These are phyloP conservation scores for Aspergillus sp. DNA, from an alignment of 2,329 filamentous ascomycete genomes.

Conservation along the genomic window DNA sequence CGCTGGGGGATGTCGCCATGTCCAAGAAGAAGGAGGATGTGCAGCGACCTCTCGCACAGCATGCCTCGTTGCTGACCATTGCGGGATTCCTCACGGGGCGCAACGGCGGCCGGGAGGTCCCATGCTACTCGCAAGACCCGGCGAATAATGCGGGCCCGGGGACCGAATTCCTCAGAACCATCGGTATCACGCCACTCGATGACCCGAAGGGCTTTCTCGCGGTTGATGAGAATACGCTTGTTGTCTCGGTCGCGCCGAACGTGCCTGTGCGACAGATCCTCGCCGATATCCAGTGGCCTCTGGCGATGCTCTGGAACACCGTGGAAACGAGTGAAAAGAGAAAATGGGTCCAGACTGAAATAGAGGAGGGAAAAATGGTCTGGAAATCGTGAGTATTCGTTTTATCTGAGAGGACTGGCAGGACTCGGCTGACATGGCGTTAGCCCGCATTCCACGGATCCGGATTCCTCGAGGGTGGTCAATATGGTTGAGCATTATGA, in stretches of 20 bases:
- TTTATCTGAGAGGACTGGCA: neutral
- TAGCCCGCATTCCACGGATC: constrained; percentile 15
- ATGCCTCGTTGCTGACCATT: constrained; percentile 13
- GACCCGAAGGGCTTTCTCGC: constrained; percentile 29
- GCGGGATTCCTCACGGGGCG: neutral
- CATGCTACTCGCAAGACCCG: constrained; percentile 23
- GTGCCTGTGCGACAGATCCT: constrained; percentile 33
- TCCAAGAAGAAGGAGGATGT: neutral
- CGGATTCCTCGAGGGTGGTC: constrained; percentile 13
- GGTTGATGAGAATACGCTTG: constrained; percentile 29
- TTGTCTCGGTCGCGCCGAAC: constrained; percentile 28
- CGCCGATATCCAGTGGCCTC: constrained; percentile 31
- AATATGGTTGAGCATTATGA: constrained; percentile 15
- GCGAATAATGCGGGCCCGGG: constrained; percentile 15
- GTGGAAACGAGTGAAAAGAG: constrained; percentile 7
- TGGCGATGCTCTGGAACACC: constrained; percentile 21
- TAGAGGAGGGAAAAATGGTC: neutral
- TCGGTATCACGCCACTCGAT: constrained; percentile 17
- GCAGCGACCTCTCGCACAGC: constrained; percentile 13
- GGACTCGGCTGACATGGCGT: neutral
- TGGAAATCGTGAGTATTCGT: constrained; percentile 10
- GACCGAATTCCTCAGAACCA: constrained; percentile 7
- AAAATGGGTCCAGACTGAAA: too few relatives aligned
- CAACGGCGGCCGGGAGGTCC: constrained; percentile 5
- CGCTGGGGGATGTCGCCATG: constrained; percentile 12